These are phyloP conservation scores for Fusarium decemcellulare DNA, from an alignment of 2,329 filamentous ascomycete species.

Conservation along the genomic window DNA sequence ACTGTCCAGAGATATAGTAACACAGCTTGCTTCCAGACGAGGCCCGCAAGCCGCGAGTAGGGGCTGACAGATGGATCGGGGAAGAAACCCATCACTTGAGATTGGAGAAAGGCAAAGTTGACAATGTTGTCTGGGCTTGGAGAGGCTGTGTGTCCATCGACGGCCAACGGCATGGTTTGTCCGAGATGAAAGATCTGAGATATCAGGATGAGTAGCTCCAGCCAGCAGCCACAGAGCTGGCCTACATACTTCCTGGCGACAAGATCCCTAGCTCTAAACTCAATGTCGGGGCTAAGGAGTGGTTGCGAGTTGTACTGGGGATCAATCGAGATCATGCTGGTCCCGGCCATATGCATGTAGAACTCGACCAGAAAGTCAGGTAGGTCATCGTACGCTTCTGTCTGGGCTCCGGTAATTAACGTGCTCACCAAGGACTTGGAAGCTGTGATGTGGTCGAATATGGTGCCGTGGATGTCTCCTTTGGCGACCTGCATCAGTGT, in stretches of 20 bases:
- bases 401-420: constrained; percentile 51
- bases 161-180: constrained; percentile 53
- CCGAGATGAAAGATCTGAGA: constrained; percentile 60
- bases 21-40: constrained; percentile 61
- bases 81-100: constrained; percentile 57
- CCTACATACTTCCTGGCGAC: constrained; percentile 52
- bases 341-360: constrained; percentile 61
- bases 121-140: constrained; percentile 59
- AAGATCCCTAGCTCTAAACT: constrained; percentile 48
- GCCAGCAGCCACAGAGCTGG: constrained; percentile 57
- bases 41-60: constrained; percentile 57
- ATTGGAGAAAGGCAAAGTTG: constrained; percentile 59
- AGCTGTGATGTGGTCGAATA: constrained; percentile 61
- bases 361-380: constrained; percentile 64
- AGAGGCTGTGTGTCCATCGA: constrained; percentile 41
- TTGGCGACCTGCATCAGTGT: constrained; percentile 50
- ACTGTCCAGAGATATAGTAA: constrained; percentile 59
- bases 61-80: constrained; percentile 52
- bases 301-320: constrained; percentile 48
- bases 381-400: constrained; percentile 53
- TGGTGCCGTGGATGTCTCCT: constrained; percentile 61
- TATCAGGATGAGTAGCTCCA: constrained; percentile 55
- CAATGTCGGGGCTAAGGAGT: constrained; percentile 50
- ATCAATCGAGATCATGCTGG: constrained; percentile 62
- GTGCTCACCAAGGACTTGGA: constrained; percentile 58